Evolutionary conservation across 495 filamentous ascomycete species (phyloP).

Genomic region (Daldinia vernicosa): DNA sequence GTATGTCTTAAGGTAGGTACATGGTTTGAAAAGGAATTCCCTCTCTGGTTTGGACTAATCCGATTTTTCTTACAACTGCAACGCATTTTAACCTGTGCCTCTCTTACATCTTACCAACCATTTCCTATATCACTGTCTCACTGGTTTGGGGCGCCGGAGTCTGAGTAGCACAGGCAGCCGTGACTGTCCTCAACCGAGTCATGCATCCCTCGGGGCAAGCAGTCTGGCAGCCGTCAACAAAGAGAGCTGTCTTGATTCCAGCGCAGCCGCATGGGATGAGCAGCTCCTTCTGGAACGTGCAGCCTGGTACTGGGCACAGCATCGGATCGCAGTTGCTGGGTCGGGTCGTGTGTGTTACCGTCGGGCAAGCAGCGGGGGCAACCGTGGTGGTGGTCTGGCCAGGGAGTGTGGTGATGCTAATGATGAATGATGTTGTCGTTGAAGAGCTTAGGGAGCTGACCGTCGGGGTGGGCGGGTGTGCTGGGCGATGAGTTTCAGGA

Average conservation of each 20-base stretch:
- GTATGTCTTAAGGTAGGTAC: no score
- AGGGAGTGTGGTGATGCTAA: conserved; percentile 44
- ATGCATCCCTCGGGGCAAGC: conserved; percentile 50
- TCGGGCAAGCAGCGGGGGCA: conserved; percentile 46
- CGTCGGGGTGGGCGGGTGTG: conserved; percentile 3
- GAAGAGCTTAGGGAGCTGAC: conserved; percentile 9
- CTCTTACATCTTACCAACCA: not conserved
- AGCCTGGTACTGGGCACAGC: conserved; percentile 54
- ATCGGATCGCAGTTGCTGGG: conserved; percentile 52
- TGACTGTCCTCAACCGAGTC: conserved; percentile 48
- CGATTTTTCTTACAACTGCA: not conserved
- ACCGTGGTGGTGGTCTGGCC: conserved; percentile 25
- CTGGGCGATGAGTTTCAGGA: conserved; percentile 7
- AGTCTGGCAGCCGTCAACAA: conserved; percentile 52
- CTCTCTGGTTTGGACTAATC: not conserved
- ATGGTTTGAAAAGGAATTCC: not conserved
- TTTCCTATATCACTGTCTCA: not conserved
- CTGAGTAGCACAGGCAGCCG: conserved; percentile 31
- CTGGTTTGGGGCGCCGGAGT: not conserved
- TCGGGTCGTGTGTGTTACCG: conserved; percentile 50
- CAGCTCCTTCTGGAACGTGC: conserved; percentile 45
- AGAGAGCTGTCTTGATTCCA: conserved; percentile 50
- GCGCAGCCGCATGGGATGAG: conserved; percentile 51
- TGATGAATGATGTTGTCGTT: conserved; percentile 36
- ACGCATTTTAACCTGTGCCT: not conserved